These are phyloP conservation scores for Zygoascus flipseniorum DNA, from an alignment of 805 yeast genomes.

Conservation along the genomic window DNA sequence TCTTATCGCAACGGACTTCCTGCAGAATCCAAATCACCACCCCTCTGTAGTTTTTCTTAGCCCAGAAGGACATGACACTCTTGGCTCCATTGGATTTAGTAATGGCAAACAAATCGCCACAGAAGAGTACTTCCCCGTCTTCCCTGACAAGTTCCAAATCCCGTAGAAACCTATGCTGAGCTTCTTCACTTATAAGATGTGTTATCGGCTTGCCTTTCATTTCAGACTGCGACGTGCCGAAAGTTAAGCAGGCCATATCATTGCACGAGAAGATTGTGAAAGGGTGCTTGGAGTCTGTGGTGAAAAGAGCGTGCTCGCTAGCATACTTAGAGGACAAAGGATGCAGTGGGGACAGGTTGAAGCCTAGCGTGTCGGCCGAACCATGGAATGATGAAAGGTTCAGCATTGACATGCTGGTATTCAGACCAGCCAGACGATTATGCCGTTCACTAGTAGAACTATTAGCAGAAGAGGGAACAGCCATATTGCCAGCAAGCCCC, in stretches of 20 bases:
- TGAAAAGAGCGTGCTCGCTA: constrained; percentile 70
- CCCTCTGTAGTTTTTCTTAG: constrained; percentile 49
- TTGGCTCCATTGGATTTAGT: constrained; percentile 53
- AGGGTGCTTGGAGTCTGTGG: constrained; percentile 65
- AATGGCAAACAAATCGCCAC: constrained; percentile 78
- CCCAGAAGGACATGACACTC: constrained; percentile 90
- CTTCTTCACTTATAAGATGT: constrained; percentile 42
- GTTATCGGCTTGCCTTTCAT: constrained; percentile 55
- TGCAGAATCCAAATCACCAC: constrained; percentile 78
- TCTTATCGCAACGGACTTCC: constrained; percentile 45
- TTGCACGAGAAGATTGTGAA: constrained; percentile 80
- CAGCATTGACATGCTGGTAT: neutral
- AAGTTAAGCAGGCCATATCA: constrained; percentile 79
- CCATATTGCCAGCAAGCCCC: neutral
- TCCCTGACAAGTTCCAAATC: constrained; percentile 1
- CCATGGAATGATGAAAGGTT: neutral
- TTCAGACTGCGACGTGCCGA: constrained; percentile 66
- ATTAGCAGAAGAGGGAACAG: neutral
- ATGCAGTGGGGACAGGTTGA: constrained; percentile 49
- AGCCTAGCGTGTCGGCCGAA: constrained; percentile 1
- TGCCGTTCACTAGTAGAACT: neutral
- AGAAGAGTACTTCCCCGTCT: constrained; percentile 24
- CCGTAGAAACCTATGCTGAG: neutral
- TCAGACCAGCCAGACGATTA: neutral
- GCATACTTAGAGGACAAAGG: constrained; percentile 50